These are phyloP conservation scores for Usnea hakonensis DNA, from an alignment of 495 filamentous ascomycete genomes.

Conservation along the genomic window DNA sequence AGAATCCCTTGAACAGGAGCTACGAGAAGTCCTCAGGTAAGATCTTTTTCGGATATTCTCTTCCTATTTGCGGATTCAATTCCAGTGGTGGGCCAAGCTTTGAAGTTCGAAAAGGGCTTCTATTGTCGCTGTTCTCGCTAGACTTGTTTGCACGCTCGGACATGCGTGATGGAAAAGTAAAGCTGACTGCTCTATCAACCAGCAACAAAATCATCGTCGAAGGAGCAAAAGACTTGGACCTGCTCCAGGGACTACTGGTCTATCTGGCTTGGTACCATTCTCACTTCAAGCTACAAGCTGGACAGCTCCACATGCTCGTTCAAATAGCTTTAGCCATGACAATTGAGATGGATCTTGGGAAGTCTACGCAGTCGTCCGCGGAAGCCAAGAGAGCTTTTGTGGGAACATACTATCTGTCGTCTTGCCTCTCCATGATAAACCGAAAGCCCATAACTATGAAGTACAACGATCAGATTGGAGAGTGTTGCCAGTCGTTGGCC, in stretches of 20 bases:
- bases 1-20: constrained; percentile 16
- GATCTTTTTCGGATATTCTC: neutral
- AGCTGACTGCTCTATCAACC: neutral
- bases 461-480: neutral
- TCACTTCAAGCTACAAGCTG: constrained; percentile 13
- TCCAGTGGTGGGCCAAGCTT: neutral
- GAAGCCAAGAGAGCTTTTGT: neutral
- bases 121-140: neutral
- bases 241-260: constrained; percentile 26
- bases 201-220: constrained; percentile 20
- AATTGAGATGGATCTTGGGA: constrained; percentile 17
- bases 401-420: constrained; percentile 1
- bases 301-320: constrained; percentile 20
- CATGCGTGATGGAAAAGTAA: neutral
- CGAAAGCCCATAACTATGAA: constrained; percentile 9
- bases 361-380: constrained; percentile 3
- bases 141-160: neutral
- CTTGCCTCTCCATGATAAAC: constrained; percentile 7
- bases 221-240: constrained; percentile 24
- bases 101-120: neutral
- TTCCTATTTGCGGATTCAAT: too few relatives aligned
- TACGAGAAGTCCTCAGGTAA: constrained; percentile 12
- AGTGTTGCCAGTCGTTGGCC: constrained; percentile 3
- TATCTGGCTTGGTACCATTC: constrained; percentile 26
- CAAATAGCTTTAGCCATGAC: constrained; percentile 25